phyloP scores from a whole-genome alignment of 768 basidiomycete species.

The Auricularia sp. region DNA sequence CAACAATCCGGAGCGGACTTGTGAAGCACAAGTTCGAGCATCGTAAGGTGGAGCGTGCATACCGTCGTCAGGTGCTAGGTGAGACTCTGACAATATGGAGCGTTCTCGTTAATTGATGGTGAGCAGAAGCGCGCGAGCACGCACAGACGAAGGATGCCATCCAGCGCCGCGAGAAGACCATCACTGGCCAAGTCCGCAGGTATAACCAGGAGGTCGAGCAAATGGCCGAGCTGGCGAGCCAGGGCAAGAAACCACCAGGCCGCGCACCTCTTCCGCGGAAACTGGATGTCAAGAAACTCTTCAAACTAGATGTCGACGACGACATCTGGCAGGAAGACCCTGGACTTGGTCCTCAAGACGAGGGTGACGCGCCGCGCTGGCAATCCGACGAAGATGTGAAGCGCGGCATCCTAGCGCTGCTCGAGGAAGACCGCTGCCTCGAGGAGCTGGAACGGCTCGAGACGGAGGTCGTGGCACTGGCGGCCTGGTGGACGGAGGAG shows the following conservation, averaged over 20 bases:
- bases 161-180: neutral
- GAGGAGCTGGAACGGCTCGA: neutral
- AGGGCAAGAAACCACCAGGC: neutral
- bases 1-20: neutral
- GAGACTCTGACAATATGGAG: neutral
- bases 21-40: neutral
- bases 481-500: neutral
- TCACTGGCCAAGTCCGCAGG: neutral
- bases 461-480: neutral
- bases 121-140: neutral
- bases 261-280: neutral
- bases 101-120: neutral
- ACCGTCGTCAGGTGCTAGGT: neutral
- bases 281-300: neutral
- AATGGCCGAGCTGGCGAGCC: neutral
- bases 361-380: neutral
- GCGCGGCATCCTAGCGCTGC: neutral
- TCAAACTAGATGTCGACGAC: conserved; percentile 2
- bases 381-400: neutral
- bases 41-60: neutral
- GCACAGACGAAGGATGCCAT: neutral
- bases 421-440: neutral
- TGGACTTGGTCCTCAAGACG: neutral
- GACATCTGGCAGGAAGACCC: conserved; percentile 1
- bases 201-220: neutral